Percentiles rank a stretch among this genome's conserved stretches.
phyloP scores from a whole-genome alignment of 768 basidiomycete genomes.

The Mycena indigotica region DNA sequence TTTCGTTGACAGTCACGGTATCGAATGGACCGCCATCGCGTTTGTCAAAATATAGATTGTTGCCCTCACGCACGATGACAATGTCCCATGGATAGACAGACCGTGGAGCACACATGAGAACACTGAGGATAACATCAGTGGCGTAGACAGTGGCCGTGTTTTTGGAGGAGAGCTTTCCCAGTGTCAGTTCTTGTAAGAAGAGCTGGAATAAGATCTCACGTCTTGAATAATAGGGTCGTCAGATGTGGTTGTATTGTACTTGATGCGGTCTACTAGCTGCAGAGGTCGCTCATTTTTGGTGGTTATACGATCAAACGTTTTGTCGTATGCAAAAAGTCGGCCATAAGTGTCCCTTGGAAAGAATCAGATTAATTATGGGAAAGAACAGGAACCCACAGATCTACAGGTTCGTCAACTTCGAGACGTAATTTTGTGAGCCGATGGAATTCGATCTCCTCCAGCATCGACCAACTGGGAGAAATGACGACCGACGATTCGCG shows the following conservation, averaged over 20 bases:
- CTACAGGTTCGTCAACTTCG: constrained; percentile 91
- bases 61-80: constrained; percentile 89
- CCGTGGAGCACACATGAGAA: constrained; percentile 94
- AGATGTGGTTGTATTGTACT: constrained; percentile 96
- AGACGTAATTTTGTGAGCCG: constrained; percentile 88
- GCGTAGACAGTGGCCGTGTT: constrained; percentile 86
- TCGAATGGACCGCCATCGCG: constrained; percentile 97
- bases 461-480: constrained; percentile 88
- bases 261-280: constrained; percentile 90
- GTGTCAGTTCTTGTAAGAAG: constrained; percentile 10
- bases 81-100: constrained; percentile 99
- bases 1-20: constrained; percentile 98
- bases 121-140: constrained; percentile 92
- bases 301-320: constrained; percentile 91
- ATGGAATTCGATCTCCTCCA: constrained; percentile 97
- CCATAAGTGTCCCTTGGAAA: constrained; percentile 76
- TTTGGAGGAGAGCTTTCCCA: constrained; percentile 70
- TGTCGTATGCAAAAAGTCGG: constrained; percentile 89
- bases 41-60: constrained; percentile 95
- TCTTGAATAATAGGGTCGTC: constrained; percentile 97
- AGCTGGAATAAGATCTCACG: constrained; percentile 41
- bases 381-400: constrained; percentile 62
- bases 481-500: constrained; percentile 95
- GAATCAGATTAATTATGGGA: constrained; percentile 11
- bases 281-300: constrained; percentile 91